phyloP scores from a whole-genome alignment of 257 asterid species.

The Apocynum venetum region DNA sequence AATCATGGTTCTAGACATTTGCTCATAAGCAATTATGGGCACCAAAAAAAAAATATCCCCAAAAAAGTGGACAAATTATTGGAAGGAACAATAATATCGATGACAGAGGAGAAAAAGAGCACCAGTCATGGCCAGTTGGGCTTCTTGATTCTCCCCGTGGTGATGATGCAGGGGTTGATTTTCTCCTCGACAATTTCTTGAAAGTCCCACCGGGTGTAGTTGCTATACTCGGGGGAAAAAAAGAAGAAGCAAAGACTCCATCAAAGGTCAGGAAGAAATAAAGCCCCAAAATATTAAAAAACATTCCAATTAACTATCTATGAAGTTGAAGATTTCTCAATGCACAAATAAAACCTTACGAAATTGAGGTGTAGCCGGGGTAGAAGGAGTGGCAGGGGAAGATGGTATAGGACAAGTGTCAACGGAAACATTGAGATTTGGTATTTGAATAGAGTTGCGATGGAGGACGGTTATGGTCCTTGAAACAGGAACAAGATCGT shows the following conservation, averaged over 20 bases:
- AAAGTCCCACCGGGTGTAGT: slow-evolving; percentile 50
- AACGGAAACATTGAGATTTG: slow-evolving; percentile 24
- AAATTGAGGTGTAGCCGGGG: slow-evolving; percentile 58
- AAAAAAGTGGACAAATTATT: neutral
- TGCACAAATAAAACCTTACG: slow-evolving; percentile 32
- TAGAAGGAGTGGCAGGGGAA: slow-evolving; percentile 49
- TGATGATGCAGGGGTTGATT: slow-evolving; percentile 24
- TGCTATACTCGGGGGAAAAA: slow-evolving; percentile 22
- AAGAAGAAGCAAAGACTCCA: slow-evolving; percentile 10
- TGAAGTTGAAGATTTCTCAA: no score
- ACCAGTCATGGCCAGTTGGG: slow-evolving; percentile 62
- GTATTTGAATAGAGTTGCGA: slow-evolving; percentile 17
- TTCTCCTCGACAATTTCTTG: slow-evolving; percentile 53
- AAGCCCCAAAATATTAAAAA: neutral
- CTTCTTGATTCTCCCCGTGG: slow-evolving; percentile 30
- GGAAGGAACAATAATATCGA: neutral
- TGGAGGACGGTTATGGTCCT: slow-evolving; percentile 61
- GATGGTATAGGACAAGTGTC: slow-evolving; percentile 50
- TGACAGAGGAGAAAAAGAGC: neutral
- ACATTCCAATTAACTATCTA: no score
- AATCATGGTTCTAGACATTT: neutral
- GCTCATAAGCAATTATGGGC: no score
- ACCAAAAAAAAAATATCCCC: neutral
- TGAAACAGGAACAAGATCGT: slow-evolving; percentile 33
- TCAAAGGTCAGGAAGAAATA: neutral